These are phyloP conservation scores for Epichloe bromicola DNA, from an alignment of 2,329 filamentous ascomycete species.

Conservation along the genomic window DNA sequence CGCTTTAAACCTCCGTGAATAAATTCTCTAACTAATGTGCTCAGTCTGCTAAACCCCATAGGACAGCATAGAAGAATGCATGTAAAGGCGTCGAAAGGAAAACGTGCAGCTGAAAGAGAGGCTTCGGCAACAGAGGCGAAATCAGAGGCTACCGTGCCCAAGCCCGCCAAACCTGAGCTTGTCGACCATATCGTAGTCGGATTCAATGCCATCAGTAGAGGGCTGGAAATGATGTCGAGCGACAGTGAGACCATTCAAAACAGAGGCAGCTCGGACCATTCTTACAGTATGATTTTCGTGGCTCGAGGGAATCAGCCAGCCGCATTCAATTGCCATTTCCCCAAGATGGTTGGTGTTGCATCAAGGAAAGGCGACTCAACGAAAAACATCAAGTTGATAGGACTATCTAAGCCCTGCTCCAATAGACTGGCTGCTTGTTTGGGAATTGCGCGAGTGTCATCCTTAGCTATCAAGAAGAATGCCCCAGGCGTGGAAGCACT, in stretches of 20 bases:
- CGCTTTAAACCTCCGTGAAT: neutral
- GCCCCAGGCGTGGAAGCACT: conserved; percentile 46
- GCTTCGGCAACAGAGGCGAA: conserved; percentile 7
- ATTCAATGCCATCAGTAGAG: conserved; percentile 48
- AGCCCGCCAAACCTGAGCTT: conserved; percentile 34
- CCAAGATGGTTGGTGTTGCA: conserved; percentile 38
- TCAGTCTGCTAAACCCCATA: conserved; percentile 49
- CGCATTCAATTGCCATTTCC: conserved; percentile 44
- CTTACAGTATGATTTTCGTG: conserved; percentile 44
- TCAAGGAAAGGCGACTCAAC: conserved; percentile 27
- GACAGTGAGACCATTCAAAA: neutral
- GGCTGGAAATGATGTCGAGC: conserved; percentile 34
- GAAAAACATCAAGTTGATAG: conserved; percentile 42
- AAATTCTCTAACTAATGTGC: neutral
- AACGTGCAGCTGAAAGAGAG: conserved; percentile 39
- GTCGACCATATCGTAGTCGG: conserved; percentile 49
- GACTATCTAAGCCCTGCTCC: conserved; percentile 48
- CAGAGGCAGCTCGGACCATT: conserved; percentile 1
- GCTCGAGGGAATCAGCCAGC: conserved; percentile 43
- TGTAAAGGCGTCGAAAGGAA: conserved; percentile 46
- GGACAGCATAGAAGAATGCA: conserved; percentile 46
- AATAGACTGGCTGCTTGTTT: conserved; percentile 42
- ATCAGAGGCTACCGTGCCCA: conserved; percentile 5
- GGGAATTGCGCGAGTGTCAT: conserved; percentile 50
- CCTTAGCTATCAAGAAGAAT: conserved; percentile 43